Evolutionary conservation across 140 eudicot genomes (phyloP).

Genomic region (Anethum foeniculum): DNA sequence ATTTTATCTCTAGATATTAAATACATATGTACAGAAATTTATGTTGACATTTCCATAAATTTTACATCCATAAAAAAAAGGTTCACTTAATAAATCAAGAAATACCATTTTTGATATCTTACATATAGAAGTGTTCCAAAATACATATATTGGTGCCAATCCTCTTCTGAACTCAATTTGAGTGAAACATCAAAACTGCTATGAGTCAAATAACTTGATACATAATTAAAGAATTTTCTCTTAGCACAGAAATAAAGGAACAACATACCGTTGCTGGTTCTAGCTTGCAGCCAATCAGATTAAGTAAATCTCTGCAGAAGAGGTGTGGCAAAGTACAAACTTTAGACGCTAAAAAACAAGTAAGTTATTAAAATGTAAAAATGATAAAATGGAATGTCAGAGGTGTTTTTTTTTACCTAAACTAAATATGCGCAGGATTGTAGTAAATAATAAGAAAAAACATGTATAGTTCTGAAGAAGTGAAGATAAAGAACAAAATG

Average conservation of each 20-base stretch:
- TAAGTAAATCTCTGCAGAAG: slow-evolving; percentile 63
- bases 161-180: neutral
- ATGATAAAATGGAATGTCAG: neutral
- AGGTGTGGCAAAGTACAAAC: slow-evolving; percentile 5
- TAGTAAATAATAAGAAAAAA: no score
- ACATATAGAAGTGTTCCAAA: neutral
- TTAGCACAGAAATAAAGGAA: neutral
- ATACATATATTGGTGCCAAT: neutral
- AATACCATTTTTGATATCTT: neutral
- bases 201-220: neutral
- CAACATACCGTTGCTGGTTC: slow-evolving; percentile 86
- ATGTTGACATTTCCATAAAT: neutral
- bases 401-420: no score
- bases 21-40: neutral
- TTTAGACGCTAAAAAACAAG: neutral
- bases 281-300: slow-evolving; percentile 70
- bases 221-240: neutral
- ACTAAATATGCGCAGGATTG: no score
- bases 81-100: neutral
- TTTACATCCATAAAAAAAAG: neutral
- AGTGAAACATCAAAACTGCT: neutral
- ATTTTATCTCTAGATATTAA: neutral
- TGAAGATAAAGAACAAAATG: no score
- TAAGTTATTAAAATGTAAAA: neutral
- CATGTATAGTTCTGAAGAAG: no score